Evolutionary conservation across 176 grass and related monocot genomes (phyloP).

Genomic region (Rhipidocladum racemiflorum): DNA sequence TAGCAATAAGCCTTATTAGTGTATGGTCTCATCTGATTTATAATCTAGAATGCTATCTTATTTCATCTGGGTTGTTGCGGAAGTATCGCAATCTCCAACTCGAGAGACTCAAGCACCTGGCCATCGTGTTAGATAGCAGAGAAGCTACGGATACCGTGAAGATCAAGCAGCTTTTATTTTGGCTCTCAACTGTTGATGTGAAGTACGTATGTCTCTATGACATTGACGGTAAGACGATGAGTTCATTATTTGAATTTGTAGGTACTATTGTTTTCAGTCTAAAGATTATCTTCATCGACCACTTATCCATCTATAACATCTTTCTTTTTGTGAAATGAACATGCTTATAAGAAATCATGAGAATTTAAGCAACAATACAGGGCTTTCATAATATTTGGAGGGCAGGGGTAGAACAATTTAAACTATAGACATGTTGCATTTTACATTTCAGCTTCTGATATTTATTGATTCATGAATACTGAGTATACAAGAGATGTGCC

Average conservation of each 20-base stretch:
- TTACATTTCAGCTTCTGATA: conserved; percentile 19
- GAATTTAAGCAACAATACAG: not conserved
- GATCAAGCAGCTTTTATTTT: conserved; percentile 58
- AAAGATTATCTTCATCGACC: not conserved
- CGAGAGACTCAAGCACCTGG: conserved; percentile 51
- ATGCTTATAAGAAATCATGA: conserved; percentile 24
- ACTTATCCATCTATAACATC: not conserved
- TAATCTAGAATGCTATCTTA: conserved; percentile 54
- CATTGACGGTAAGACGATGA: conserved; percentile 57
- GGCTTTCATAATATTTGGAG: not conserved
- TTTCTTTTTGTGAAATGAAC: not conserved
- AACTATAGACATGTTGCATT: not conserved
- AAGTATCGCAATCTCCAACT: conserved; percentile 64
- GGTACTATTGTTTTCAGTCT: conserved; percentile 22
- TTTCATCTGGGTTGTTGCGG: conserved; percentile 58
- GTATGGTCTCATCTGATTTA: conserved; percentile 52
- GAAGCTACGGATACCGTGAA: conserved; percentile 71
- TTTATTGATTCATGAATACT: conserved; percentile 2
- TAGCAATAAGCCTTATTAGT: conserved; percentile 46
- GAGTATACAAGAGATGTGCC: not conserved
- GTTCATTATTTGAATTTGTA: conserved; percentile 11
- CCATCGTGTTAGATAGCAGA: conserved; percentile 83
- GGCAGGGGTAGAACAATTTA: not conserved
- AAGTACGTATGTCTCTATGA: conserved; percentile 83
- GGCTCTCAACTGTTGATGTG: conserved; percentile 57